Base-by-base conservation (phyloP, 2,329 filamentous ascomycete species). In the Verticillium zaregamsianum region DNA sequence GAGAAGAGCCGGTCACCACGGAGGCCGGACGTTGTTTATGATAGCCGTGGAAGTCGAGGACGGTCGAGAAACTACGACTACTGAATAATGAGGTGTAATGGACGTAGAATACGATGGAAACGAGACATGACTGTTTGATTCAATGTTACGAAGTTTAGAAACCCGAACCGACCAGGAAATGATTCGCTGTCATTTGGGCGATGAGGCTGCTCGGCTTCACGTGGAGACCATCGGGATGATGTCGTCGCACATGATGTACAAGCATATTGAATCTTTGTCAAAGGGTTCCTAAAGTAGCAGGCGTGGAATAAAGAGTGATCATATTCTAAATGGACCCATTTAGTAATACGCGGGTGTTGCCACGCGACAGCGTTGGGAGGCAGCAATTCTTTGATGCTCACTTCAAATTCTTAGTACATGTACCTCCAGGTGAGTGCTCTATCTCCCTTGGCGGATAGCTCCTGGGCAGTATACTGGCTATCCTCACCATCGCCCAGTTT, bases 361-460 rank as follows among this genome's bases (percentile, higher is more conserved):
- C 28, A 28, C 28, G 6, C 4, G 28, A 5, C 28, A 28, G 28
- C 28, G 28, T 25, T 28, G 28, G 4, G 5, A 28, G 5, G 28
- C 28, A 28, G 28, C 28, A 28, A 6, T 28, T 28, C 28, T 28
- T 28, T 28, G 28, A 28, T 5, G 28, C 28, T 28, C 28, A 28
- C 28, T 28, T 28, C 28, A 1, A 11, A 3, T 12, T 23, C 12
- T 72, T 65, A 82, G 60, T 79, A 77, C 70, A 88, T 85, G 67
- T 90, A 90, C 62, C 82, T 80, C 73, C 86, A 91, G 0, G 85
- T 85, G 2, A 87, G 72, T 2, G 87, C 86, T 63, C 79, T 81
- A 68, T 90, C 88, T 0, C 88, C 88, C 70, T 82, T 71, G 11
- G 76, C 79, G 7, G 85, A 85, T 55, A 90, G 70, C 67, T 88